Conservation (phyloP, 768 basidiomycete species). For the Xerocomus brunneocitrinus region DNA sequence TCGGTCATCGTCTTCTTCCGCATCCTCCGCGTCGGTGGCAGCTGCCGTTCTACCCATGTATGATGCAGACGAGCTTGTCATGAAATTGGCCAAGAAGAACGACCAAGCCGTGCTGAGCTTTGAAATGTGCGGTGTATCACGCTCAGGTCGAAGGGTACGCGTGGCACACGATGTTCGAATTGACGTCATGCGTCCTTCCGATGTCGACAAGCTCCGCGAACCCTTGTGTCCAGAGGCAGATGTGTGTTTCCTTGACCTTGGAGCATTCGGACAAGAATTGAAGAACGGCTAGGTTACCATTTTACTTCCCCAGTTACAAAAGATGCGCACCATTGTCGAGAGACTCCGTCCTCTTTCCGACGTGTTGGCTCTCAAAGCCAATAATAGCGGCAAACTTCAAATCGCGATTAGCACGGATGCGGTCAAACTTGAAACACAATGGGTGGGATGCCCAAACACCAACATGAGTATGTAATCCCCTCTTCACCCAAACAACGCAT, state of each 20-base stretch:
- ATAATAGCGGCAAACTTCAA: slow-evolving; percentile 52
- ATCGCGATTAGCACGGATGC: slow-evolving; percentile 60
- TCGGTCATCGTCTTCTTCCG: slow-evolving; percentile 53
- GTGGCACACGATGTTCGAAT: slow-evolving; percentile 81
- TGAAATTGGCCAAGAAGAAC: slow-evolving; percentile 86
- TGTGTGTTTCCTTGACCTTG: slow-evolving; percentile 40
- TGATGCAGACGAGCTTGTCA: slow-evolving; percentile 62
- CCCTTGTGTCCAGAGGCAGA: slow-evolving; percentile 86
- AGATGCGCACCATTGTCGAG: slow-evolving; percentile 76
- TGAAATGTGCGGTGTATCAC: slow-evolving; percentile 62
- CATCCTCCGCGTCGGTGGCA: slow-evolving; percentile 35
- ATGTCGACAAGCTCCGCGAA: slow-evolving; percentile 68
- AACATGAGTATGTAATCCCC: slow-evolving; percentile 37
- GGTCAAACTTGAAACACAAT: slow-evolving; percentile 75
- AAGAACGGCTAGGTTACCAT: slow-evolving; percentile 58
- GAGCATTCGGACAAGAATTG: not conserved
- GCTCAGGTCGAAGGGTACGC: slow-evolving; percentile 58
- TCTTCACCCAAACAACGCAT: not conserved
- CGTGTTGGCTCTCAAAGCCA: slow-evolving; percentile 64
- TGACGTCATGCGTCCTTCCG: slow-evolving; percentile 71
- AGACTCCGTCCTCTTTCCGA: slow-evolving; percentile 68
- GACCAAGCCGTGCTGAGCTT: slow-evolving; percentile 74
- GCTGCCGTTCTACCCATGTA: slow-evolving; percentile 32
- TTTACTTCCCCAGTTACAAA: slow-evolving; percentile 66
- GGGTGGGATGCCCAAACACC: slow-evolving; percentile 70